These are phyloP conservation scores for Platanthera guangdongensis DNA, from an alignment of 106 monocot species.

Conservation along the genomic window DNA sequence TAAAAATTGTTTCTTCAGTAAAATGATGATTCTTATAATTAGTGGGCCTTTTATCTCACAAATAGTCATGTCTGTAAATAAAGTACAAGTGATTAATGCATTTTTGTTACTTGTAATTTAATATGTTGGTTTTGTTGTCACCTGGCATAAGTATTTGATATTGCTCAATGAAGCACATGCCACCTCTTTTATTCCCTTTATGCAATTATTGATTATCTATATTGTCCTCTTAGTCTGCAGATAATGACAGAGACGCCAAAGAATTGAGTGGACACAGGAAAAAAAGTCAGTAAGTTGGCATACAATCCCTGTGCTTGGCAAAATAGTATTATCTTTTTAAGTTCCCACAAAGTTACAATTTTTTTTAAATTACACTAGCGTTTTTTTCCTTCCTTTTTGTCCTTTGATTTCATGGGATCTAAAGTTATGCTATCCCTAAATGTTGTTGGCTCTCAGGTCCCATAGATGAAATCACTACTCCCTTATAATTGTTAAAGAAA, in stretches of 20 bases:
- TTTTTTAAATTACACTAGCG: neutral
- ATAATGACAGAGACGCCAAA: conserved; percentile 1
- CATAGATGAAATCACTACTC: too few species aligned
- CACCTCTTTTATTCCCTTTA: neutral
- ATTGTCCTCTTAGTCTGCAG: neutral
- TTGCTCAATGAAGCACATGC: neutral
- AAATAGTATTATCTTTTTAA: neutral
- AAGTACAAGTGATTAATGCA: neutral
- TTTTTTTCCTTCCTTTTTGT: neutral
- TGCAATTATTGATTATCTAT: neutral
- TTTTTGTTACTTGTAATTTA: neutral
- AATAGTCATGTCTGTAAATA: neutral
- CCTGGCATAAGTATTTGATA: neutral
- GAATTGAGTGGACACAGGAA: neutral
- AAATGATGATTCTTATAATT: neutral
- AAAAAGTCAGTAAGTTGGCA: conserved; percentile 10
- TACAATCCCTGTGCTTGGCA: neutral
- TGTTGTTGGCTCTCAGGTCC: neutral
- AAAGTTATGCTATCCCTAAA: neutral
- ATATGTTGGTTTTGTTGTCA: neutral
- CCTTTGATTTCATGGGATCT: neutral
- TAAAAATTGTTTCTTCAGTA: neutral
- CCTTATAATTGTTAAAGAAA: too few species aligned
- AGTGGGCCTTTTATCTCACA: neutral
- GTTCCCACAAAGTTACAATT: neutral